phyloP scores from a whole-genome alignment of 2,329 filamentous ascomycete genomes.

The Cladosporium halotolerans region DNA sequence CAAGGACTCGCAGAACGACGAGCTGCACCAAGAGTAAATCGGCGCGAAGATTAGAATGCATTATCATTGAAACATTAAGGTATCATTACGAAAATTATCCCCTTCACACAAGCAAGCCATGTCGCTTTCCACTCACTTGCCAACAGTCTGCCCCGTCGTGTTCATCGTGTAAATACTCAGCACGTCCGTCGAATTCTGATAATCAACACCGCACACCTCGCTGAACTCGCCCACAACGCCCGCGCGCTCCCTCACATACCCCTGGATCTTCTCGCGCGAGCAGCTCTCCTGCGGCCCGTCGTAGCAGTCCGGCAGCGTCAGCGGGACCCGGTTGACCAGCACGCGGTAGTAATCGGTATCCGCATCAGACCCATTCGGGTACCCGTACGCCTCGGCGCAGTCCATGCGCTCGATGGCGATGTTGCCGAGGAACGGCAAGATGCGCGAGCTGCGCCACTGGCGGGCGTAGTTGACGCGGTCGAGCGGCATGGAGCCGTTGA shows the following conservation, averaged over 20 bases:
- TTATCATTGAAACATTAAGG: too few species aligned
- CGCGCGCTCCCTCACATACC: slow-evolving; percentile 39
- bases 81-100: too few species aligned
- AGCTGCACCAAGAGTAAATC: slow-evolving; percentile 1
- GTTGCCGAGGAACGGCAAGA: slow-evolving; percentile 61
- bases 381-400: slow-evolving; percentile 52
- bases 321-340: slow-evolving; percentile 46
- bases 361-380: slow-evolving; percentile 30
- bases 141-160: slow-evolving; percentile 13
- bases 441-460: slow-evolving; percentile 56
- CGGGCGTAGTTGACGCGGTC: slow-evolving; percentile 57
- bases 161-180: slow-evolving; percentile 23
- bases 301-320: slow-evolving; percentile 42
- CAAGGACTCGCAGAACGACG: slow-evolving; percentile 9
- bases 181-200: slow-evolving; percentile 39
- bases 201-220: slow-evolving; percentile 37
- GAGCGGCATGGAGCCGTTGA: slow-evolving; percentile 60
- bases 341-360: slow-evolving; percentile 43
- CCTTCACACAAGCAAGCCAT: too few species aligned
- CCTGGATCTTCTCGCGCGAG: slow-evolving; percentile 36
- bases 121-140: neutral
- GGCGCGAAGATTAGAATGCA: too few species aligned
- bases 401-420: slow-evolving; percentile 60
- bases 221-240: slow-evolving; percentile 40
- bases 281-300: slow-evolving; percentile 49